Evolutionary conservation across 2,329 filamentous ascomycete species (phyloP).

Genomic region (Xylariaceae sp.): DNA sequence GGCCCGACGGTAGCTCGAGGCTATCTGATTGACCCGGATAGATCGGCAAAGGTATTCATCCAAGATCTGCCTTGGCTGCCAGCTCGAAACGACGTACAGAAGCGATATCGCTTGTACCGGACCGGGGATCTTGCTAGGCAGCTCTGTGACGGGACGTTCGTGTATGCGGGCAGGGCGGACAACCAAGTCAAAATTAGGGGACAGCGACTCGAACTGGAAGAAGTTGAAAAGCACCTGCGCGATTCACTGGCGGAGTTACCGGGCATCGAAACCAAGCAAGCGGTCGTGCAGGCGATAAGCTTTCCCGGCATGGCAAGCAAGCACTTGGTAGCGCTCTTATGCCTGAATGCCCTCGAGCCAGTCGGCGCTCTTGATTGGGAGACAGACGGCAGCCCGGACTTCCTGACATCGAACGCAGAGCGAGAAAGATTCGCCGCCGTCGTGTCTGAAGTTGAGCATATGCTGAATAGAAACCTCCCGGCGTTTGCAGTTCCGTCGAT

Average conservation of each 20-base stretch:
- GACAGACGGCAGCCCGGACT: background rate
- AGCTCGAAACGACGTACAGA: constrained; percentile 3
- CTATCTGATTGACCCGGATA: constrained; percentile 13
- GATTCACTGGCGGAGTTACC: background rate
- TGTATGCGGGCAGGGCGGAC: constrained; percentile 47
- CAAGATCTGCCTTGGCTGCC: constrained; percentile 10
- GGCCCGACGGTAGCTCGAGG: constrained; percentile 12
- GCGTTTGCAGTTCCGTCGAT: constrained; percentile 1
- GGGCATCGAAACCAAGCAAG: background rate
- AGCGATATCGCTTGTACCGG: constrained; percentile 11
- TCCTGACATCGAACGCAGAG: background rate
- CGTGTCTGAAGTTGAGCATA: background rate
- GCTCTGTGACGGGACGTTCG: constrained; percentile 32
- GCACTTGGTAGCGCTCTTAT: constrained; percentile 1
- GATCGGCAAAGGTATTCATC: constrained; percentile 16
- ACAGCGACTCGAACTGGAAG: constrained; percentile 48
- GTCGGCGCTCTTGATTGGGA: constrained; percentile 1
- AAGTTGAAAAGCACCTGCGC: constrained; percentile 26
- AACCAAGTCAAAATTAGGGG: constrained; percentile 55
- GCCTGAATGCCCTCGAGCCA: background rate
- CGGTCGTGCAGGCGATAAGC: background rate
- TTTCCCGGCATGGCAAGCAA: background rate
- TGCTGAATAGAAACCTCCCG: background rate
- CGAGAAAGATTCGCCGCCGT: background rate
- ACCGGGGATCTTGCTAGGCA: constrained; percentile 42